Evolutionary conservation across 805 yeast genomes (phyloP), one percentile per base, ranked within the genome.

Genomic region (Sugiyamaella chiloensis): DNA sequence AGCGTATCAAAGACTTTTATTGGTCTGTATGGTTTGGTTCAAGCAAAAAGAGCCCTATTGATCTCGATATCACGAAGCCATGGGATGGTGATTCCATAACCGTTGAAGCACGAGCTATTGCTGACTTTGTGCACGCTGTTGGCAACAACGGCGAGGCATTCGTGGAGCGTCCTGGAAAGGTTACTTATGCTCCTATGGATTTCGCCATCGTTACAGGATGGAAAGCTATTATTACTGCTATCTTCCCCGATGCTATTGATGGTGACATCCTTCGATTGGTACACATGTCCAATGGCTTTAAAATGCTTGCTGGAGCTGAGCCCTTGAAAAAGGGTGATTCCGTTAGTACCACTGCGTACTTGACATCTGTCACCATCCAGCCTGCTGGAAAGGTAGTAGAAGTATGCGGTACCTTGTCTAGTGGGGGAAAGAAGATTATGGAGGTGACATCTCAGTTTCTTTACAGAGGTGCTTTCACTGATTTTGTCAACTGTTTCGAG

Each of bases 191-290:
- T 42, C 99, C 99, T 62, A 91, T 93, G 98, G 99, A 93, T 74
- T 93, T 90, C 65, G 98, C 99, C 42, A 93, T 93, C 67, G 97
- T 93, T 50, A 80, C 90, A 60, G 98, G 99, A 40, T 93, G 99
- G 99, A 85, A 85, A 73, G 95, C 97, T 43, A 91, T 93, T 65
- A 91, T 93, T 74, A 88, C 86, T 74, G 90, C 97, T n/a, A 87
- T 93, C 60, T 93, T 93, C 93, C 99, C 99, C 47, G 80, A 80
- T 65, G 81, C 83, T 54, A 95, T 93, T 61, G 98, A 95, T 67
- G 99, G 99, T 70, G 99, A 93, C 67, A 76, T 93, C 64, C 76
- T 93, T 72, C 85, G 84, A 67, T 78, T 93, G 63, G 99, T 93
- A 48, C 99, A 93, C 68, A 75, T 93, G 70, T 87, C 96, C 44